Base-by-base conservation (phyloP, 2,329 filamentous ascomycete species). In the Fusarium keratoplasticum region DNA sequence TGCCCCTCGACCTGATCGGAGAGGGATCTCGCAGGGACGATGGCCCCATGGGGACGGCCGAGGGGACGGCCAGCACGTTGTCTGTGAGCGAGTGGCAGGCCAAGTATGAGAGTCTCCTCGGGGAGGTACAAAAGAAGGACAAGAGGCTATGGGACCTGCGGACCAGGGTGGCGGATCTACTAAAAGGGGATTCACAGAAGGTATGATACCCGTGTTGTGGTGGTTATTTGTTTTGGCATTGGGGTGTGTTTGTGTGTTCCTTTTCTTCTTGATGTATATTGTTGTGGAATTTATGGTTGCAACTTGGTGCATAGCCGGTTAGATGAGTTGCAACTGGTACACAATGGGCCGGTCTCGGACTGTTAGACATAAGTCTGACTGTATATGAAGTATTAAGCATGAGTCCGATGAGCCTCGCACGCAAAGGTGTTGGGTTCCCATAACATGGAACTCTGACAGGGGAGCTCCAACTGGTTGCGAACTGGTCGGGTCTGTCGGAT, bases 111-210 rank as follows among this genome's bases (percentile, higher is more conserved):
- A 87, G 90, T 64, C 84, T 93, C 74, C 87, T 92, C 77, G 87
- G 87, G 47, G 86, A 87, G 70, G 86, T 93, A 76, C 87, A 86
- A 78, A 87, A 89, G 67, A 87, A 87, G 68, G 90, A 92, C 75
- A 86, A 87, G 74, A 86, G 87, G 74, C 80, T 89, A 61, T 77
- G 80, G 62, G 81, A 83, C 44, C 76, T 90, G 65, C 85, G 83
- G 74, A 81, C 80, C 42, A 83, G 79, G 33, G 80, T 90, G 52
- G 77, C 88, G 66, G 81, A 83, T 62, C 78, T 82, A 18, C 67
- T 86, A 59, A 78, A 71, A 62, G 22, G 66, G 11, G 63, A 59
- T n/a, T 38, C 47, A 29, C 38, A 31, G 40, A 78, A 66, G 62
- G 61, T 76, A 68, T 78, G 67, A 77, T 74, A 75, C 69, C 57